Conservation (phyloP, 257 asterid species). For the Solanum gracilifrons region DNA sequence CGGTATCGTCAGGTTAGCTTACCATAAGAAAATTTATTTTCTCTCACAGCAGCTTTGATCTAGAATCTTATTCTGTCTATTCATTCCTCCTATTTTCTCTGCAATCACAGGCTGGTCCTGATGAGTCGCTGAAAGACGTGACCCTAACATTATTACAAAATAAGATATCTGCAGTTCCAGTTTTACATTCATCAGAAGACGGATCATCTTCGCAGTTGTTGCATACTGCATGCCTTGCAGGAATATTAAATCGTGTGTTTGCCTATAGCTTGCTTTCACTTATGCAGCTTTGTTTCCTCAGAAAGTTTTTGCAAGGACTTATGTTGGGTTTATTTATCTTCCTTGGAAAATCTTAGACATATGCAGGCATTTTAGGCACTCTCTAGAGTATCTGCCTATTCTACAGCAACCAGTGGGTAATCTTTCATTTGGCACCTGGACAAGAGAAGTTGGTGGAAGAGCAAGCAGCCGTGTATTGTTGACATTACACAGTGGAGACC, state of each 20-base stretch:
- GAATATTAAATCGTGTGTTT: conserved; percentile 37
- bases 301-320: neutral
- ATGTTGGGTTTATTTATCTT: neutral
- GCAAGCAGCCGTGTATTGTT: conserved; percentile 23
- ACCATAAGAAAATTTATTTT: neutral
- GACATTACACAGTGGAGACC: conserved; percentile 26
- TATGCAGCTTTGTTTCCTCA: neutral
- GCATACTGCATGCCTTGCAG: conserved; percentile 44
- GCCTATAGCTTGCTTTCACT: neutral
- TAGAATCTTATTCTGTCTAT: neutral
- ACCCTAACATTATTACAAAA: conserved; percentile 46
- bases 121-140: conserved; percentile 44
- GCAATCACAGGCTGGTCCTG: conserved; percentile 58
- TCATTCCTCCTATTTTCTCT: neutral
- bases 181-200: conserved; percentile 30
- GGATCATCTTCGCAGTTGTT: conserved; percentile 43
- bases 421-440: conserved; percentile 58
- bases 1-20: neutral
- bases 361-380: conserved; percentile 42
- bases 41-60: neutral
- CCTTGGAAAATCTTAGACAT: conserved; percentile 24
- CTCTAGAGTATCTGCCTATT: conserved; percentile 41
- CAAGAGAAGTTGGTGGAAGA: conserved; percentile 27
- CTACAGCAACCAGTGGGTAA: conserved; percentile 48
- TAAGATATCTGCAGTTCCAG: conserved; percentile 47